These are phyloP conservation scores for Clavispora santaluciae DNA, from an alignment of 805 yeast genomes.

Conservation along the genomic window DNA sequence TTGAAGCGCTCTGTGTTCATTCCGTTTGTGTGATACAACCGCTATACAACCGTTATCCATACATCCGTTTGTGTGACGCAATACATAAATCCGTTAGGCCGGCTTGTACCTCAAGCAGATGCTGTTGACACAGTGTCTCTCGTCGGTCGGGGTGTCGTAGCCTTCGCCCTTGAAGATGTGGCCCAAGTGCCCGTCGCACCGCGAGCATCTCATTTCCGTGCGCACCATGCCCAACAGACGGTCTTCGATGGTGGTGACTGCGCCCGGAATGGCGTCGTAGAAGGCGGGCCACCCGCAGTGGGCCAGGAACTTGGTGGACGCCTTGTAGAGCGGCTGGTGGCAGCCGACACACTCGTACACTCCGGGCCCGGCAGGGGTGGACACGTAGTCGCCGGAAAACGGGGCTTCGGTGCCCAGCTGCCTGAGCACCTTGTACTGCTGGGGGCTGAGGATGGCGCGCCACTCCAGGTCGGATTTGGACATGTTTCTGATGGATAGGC, in stretches of 20 bases:
- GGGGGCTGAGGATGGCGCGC: constrained; percentile 72
- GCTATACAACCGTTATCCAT: background rate
- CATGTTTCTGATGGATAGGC: constrained; percentile 11
- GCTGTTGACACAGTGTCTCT: constrained; percentile 93
- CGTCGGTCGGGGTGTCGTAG: constrained; percentile 79
- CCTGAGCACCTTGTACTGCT: constrained; percentile 74
- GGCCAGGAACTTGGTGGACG: constrained; percentile 78
- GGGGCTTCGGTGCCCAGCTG: constrained; percentile 72
- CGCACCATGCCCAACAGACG: constrained; percentile 69
- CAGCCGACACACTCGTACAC: constrained; percentile 86
- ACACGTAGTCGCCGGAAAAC: constrained; percentile 54
- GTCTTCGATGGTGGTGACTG: constrained; percentile 62
- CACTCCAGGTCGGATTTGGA: constrained; percentile 57
- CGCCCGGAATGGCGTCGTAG: constrained; percentile 81
- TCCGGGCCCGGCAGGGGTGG: constrained; percentile 55
- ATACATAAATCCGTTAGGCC: background rate
- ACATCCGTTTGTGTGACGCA: background rate
- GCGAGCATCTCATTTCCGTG: constrained; percentile 82
- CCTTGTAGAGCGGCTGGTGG: constrained; percentile 68
- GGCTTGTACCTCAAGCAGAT: constrained; percentile 61
- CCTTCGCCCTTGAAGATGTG: constrained; percentile 96
- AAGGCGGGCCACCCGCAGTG: constrained; percentile 99
- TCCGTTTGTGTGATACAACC: constrained; percentile 43
- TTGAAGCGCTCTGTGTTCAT: constrained; percentile 66
- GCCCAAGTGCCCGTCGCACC: constrained; percentile 93